Evolutionary conservation across 306 rosid genomes (phyloP).

Genomic region (Alnus rubra): DNA sequence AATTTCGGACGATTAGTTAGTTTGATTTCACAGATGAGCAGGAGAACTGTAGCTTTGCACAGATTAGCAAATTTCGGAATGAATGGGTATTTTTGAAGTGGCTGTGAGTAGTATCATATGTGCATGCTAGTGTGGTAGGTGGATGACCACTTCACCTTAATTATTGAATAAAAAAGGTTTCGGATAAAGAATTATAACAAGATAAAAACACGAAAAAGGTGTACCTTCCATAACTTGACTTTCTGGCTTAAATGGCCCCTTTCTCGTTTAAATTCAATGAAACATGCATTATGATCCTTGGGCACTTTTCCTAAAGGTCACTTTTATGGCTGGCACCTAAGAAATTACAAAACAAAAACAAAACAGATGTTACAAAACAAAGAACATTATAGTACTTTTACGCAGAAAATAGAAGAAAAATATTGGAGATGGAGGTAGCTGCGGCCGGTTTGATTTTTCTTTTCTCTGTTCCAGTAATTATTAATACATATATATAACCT

Average conservation of each 20-base stretch:
- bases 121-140: not conserved
- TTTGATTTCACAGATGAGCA: not conserved
- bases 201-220: not conserved
- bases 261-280: not conserved
- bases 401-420: too few species aligned
- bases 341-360: not conserved
- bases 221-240: constrained; percentile 4
- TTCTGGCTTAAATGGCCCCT: not conserved
- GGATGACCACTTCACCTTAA: not conserved
- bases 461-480: too few species aligned
- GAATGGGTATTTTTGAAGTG: not conserved
- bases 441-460: too few species aligned
- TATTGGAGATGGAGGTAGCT: too few species aligned
- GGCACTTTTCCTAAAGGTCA: not conserved
- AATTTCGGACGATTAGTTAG: not conserved
- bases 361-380: too few species aligned
- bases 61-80: not conserved
- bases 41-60: not conserved
- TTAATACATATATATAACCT: too few species aligned
- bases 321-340: not conserved
- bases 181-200: not conserved
- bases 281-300: not conserved
- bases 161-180: not conserved
- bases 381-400: too few species aligned
- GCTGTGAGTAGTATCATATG: not conserved